phyloP scores from a whole-genome alignment of 306 rosid genomes.

The Abrus pulchellus region DNA sequence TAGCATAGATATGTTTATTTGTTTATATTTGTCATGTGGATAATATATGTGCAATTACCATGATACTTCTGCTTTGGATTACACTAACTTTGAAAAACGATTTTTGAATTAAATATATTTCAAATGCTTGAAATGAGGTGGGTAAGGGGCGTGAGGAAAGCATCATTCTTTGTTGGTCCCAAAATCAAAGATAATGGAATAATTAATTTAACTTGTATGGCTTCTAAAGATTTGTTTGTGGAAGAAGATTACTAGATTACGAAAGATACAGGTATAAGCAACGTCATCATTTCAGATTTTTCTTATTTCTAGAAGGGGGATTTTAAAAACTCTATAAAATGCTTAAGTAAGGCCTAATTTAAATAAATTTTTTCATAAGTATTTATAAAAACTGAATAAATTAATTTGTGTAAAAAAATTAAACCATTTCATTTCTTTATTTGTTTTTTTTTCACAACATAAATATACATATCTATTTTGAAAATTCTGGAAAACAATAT shows the following conservation, averaged over 20 bases:
- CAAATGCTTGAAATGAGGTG: constrained; percentile 37
- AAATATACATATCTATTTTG: too few species aligned
- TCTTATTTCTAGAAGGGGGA: not conserved
- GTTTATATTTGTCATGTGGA: constrained; percentile 20
- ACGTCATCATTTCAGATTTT: constrained; percentile 62
- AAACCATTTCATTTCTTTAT: too few species aligned
- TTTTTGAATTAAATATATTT: constrained; percentile 6
- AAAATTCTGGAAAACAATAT: constrained; percentile 38
- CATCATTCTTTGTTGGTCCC: constrained; percentile 51
- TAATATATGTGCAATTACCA: constrained; percentile 1
- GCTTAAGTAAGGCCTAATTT: too few species aligned
- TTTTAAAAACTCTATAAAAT: too few species aligned
- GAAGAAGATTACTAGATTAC: constrained; percentile 51
- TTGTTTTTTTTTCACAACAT: too few species aligned
- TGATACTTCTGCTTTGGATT: constrained; percentile 34
- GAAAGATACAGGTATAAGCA: constrained; percentile 59
- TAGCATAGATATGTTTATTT: constrained; percentile 44
- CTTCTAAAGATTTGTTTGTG: constrained; percentile 67
- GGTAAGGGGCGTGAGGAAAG: constrained; percentile 42
- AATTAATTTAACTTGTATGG: not conserved
- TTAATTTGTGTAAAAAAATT: too few species aligned
- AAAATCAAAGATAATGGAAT: constrained; percentile 32
- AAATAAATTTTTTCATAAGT: too few species aligned
- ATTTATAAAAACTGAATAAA: too few species aligned
- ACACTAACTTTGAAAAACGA: not conserved